Base-by-base conservation (phyloP, 2,329 filamentous ascomycete genomes). In the Lithohypha guttulata region DNA sequence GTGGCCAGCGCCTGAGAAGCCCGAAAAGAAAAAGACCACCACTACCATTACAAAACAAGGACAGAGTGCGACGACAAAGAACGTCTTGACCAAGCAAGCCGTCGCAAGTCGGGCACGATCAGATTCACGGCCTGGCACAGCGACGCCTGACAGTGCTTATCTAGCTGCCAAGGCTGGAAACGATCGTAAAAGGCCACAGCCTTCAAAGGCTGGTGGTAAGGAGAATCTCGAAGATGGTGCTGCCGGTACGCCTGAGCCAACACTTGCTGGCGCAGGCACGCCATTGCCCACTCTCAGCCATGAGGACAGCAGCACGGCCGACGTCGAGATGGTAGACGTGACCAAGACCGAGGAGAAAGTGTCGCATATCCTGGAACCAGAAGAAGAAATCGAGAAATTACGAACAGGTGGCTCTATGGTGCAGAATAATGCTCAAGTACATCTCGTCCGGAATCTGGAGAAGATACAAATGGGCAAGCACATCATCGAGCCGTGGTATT, bases 401-500 rank as follows among this genome's bases (percentile, higher is more conserved):
- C 79, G 91, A 27, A 94, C 86, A 3, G 84, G 84, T 17, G 93
- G 91, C 21, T 95, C 86, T 45, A 96, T 98, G 91, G 98, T 93
- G 8, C 93, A 98, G 58, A 96, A 96, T 50, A 91, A 93, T 42
- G 86, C 89, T 9, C 93, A 98, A 57, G 86, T 98, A 45, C 89
- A 89, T 17, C 81, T 93, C 38, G 93, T 98, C 40, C 81, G 91
- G 54, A 98, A 98, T 57, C 78, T 98, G 49, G 84, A 84, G 39
- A 87, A 82, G 50, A 80, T 98, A 3, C 89, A 96, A 58, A 96
- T 98, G 69, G 93, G 91, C 30, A 78, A 80, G 51, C 81, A 79
- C 57, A 85, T 95, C 53, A 75, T 98, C 29, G 93, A 93, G 58
- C 91, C 91, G 0, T 98, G 91, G 91, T 98, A 98, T 61, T 98